Conservation (phyloP, 1,284 basidiomycete species). For the Schizopora paradoxa region DNA sequence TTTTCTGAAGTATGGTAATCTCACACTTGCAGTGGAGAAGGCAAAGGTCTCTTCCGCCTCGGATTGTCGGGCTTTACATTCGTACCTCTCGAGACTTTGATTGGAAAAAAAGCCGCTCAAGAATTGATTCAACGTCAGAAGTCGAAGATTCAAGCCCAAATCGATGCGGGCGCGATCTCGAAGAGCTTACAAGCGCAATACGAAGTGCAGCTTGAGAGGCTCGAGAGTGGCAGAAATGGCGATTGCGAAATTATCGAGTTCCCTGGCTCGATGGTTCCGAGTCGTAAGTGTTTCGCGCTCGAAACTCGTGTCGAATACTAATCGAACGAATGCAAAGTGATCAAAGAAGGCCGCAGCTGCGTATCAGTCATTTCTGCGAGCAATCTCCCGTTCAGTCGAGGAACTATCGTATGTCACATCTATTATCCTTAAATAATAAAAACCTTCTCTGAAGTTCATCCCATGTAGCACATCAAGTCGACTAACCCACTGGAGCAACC, state of each 20-base stretch:
- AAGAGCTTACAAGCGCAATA: conserved; percentile 24
- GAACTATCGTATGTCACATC: conserved; percentile 23
- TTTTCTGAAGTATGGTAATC: background rate
- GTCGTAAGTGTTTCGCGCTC: too few relatives aligned
- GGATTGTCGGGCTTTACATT: conserved; percentile 16
- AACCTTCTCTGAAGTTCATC: background rate
- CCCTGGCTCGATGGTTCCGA: conserved; percentile 10
- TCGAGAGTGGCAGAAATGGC: conserved; percentile 19
- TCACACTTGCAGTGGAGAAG: conserved; percentile 7
- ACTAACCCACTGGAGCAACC: conserved; percentile 29
- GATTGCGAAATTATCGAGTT: conserved; percentile 20
- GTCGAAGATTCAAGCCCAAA: conserved; percentile 15
- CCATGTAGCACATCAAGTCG: conserved; percentile 24
- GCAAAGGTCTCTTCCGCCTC: conserved; percentile 13
- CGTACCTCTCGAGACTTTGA: conserved; percentile 18
- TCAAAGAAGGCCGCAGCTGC: too few relatives aligned
- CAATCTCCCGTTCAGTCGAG: conserved; percentile 25
- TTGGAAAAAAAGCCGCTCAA: conserved; percentile 14
- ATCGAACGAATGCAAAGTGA: too few relatives aligned
- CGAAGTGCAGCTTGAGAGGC: conserved; percentile 23
- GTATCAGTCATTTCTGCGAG: conserved; percentile 8
- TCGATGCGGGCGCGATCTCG: conserved; percentile 9
- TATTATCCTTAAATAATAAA: background rate
- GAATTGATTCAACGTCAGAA: conserved; percentile 11
- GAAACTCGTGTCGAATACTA: too few relatives aligned